Conservation (phyloP, 441 rosid species). For the Capsella rubella region DNA sequence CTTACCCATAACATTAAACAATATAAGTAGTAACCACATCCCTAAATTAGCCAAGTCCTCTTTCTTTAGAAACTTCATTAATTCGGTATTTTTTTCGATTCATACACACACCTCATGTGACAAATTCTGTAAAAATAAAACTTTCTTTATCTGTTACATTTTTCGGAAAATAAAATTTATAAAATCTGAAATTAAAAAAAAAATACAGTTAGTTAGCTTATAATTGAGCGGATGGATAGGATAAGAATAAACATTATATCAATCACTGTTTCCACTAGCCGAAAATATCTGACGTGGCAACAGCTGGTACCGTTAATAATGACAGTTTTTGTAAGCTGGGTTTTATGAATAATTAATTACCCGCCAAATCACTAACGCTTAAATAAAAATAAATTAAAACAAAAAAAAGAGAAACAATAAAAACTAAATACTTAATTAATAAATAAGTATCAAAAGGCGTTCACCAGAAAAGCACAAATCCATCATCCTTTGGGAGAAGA, state of each 20-base stretch:
- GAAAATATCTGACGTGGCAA: conserved; percentile 53
- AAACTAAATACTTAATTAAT: background rate
- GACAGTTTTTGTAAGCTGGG: conserved; percentile 18
- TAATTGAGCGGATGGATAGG: conserved; percentile 33
- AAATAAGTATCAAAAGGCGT: conserved; percentile 24
- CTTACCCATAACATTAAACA: too few relatives aligned
- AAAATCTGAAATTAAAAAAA: too few relatives aligned
- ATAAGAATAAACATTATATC: conserved; percentile 36
- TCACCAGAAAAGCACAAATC: conserved; percentile 29
- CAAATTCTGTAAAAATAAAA: too few relatives aligned
- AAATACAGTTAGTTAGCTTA: background rate
- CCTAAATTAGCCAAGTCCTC: too few relatives aligned
- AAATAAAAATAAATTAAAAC: background rate
- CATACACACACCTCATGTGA: too few relatives aligned
- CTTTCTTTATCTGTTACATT: too few relatives aligned
- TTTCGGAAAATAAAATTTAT: too few relatives aligned
- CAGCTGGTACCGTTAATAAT: conserved; percentile 49
- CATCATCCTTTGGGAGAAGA: conserved; percentile 27
- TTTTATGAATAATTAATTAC: conserved; percentile 48
- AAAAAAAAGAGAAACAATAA: background rate
- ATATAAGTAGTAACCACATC: too few relatives aligned
- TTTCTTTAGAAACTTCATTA: too few relatives aligned
- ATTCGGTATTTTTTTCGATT: too few relatives aligned
- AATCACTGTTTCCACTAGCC: conserved; percentile 36
- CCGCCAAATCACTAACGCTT: conserved; percentile 50